Conservation (phyloP, 2,329 filamentous ascomycete species). For the Fusarium verticillioides region DNA sequence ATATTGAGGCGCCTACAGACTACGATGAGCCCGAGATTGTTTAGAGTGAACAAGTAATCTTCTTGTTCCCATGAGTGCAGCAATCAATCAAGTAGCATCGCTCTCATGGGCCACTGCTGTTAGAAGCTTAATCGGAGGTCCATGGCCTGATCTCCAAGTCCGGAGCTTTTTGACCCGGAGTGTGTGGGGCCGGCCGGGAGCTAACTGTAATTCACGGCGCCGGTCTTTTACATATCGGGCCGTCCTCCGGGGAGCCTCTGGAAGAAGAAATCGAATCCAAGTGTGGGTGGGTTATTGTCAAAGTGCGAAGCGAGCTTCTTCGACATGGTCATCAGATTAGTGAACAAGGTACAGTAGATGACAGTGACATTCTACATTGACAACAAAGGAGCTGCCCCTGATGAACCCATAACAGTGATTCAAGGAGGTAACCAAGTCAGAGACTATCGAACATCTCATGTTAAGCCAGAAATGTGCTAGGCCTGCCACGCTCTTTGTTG, state of each 20-base stretch:
- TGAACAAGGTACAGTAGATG: neutral
- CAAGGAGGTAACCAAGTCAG: neutral
- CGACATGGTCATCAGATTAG: rapidly evolving
- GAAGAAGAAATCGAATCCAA: too few species aligned
- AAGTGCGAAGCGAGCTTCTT: too few species aligned
- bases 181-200: neutral
- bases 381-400: neutral
- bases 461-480: neutral
- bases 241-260: too few species aligned
- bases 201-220: neutral
- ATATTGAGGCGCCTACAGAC: too few species aligned
- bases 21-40: neutral
- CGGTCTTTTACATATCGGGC: neutral
- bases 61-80: neutral
- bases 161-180: neutral
- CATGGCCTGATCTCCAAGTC: neutral
- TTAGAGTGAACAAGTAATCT: neutral
- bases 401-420: neutral
- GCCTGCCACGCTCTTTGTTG: too few species aligned
- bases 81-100: neutral
- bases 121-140: neutral
- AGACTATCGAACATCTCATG: neutral
- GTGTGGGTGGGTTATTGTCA: too few species aligned
- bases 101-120: too few species aligned
- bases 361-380: neutral